Conservation (phyloP, 257 asterid species). For the Solanum chiquidenum region DNA sequence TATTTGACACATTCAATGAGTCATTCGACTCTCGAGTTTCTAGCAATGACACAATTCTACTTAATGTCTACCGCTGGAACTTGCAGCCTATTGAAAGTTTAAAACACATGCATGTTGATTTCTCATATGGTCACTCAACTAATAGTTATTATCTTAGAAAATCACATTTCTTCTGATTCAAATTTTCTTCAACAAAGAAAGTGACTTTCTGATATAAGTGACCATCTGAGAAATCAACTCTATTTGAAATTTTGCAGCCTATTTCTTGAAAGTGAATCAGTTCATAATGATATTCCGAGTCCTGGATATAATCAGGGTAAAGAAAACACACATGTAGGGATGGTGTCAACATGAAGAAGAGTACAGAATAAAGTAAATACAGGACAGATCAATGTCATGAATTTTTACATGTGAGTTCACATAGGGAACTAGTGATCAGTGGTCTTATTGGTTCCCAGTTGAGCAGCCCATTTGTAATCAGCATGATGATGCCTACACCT, state of each 20-base stretch:
- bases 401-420: background rate
- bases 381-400: background rate
- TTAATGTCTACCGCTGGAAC: background rate
- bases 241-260: background rate
- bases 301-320: background rate
- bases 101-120: background rate
- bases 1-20: background rate
- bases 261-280: background rate
- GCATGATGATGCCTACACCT: constrained; percentile 6
- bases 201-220: background rate
- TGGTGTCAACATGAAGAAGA: background rate
- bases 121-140: background rate
- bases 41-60: background rate
- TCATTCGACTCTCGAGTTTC: background rate
- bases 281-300: background rate
- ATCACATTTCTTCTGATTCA: background rate
- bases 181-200: background rate
- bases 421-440: background rate
- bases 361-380: background rate
- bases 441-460: background rate
- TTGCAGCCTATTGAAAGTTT: background rate
- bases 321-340: background rate
- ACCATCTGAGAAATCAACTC: background rate
- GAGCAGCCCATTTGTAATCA: constrained; percentile 1
- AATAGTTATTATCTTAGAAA: background rate